Percentiles rank a stretch among this genome's conserved stretches.
These are phyloP conservation scores for Fusarium citri DNA, from an alignment of 2,329 filamentous ascomycete genomes.

Conservation along the genomic window DNA sequence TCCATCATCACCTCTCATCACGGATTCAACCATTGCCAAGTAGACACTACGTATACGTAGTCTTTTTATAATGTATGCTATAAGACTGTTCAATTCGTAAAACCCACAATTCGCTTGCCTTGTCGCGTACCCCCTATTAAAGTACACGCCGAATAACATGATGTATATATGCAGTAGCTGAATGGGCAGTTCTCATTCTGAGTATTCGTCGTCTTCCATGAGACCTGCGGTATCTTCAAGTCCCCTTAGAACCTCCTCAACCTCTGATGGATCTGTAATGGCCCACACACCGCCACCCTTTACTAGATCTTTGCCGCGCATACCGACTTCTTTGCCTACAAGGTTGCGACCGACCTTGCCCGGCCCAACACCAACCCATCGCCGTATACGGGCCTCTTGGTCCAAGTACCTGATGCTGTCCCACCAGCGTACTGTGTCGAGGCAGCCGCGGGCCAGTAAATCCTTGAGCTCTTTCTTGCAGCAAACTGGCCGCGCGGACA, in stretches of 20 bases:
- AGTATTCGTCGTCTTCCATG: slow-evolving; percentile 61
- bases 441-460: slow-evolving; percentile 80
- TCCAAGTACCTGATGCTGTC: slow-evolving; percentile 91
- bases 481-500: slow-evolving; percentile 81
- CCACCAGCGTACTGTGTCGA: slow-evolving; percentile 97
- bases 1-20: background rate
- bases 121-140: slow-evolving; percentile 20
- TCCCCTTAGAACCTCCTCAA: slow-evolving; percentile 74
- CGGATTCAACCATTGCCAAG: background rate
- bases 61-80: background rate
- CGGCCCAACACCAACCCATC: slow-evolving; percentile 93
- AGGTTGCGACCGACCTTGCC: slow-evolving; percentile 94
- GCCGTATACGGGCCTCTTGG: slow-evolving; percentile 80
- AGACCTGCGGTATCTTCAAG: slow-evolving; percentile 72
- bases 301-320: slow-evolving; percentile 79
- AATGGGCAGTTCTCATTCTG: slow-evolving; percentile 34
- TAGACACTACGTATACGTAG: background rate
- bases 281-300: slow-evolving; percentile 95
- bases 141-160: slow-evolving; percentile 13
- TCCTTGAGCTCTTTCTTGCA: slow-evolving; percentile 81
- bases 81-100: slow-evolving; percentile 11
- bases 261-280: slow-evolving; percentile 82
- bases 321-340: slow-evolving; percentile 94
- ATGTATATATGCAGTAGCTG: background rate
- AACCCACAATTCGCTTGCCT: slow-evolving; percentile 12